phyloP scores from a whole-genome alignment of 2,329 filamentous ascomycete species.

The Zelopaecilomyces penicillatus region DNA sequence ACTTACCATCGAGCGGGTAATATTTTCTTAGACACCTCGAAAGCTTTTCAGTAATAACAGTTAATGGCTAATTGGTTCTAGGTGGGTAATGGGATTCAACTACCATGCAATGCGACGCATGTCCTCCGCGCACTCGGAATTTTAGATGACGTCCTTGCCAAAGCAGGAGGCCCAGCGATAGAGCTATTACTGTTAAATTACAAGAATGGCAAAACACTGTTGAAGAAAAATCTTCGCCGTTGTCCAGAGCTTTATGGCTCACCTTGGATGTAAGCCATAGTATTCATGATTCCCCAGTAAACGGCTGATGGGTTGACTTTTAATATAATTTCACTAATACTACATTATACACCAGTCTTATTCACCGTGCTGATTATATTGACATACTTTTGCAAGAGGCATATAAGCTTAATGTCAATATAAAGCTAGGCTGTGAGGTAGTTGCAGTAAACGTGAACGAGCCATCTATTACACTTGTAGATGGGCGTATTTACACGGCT shows the following conservation, averaged over 20 bases:
- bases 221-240: constrained; percentile 5
- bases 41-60: no score
- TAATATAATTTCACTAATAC: no score
- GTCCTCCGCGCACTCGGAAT: constrained; percentile 10
- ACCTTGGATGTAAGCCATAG: constrained; percentile 12
- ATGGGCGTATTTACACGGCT: constrained; percentile 4
- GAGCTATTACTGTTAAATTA: constrained; percentile 1
- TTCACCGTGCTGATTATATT: constrained; percentile 12
- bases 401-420: constrained; percentile 2
- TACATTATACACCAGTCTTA: constrained; percentile 1
- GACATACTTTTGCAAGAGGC: constrained; percentile 9
- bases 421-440: constrained; percentile 7
- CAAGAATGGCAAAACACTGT: constrained; percentile 2
- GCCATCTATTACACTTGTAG: constrained; percentile 4
- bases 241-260: constrained; percentile 11
- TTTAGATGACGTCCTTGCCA: constrained; percentile 6
- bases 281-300: no score
- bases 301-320: no score
- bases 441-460: constrained; percentile 4
- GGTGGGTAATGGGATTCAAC: constrained; percentile 11
- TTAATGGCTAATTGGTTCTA: background rate
- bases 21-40: no score
- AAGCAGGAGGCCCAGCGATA: background rate
- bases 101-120: constrained; percentile 12
- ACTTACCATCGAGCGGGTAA: no score